A percentile compares a stretch with the other conserved stretches of the same genome.
Evolutionary conservation across 345 rosid species (phyloP).

Genomic region (Citrus hindsii): DNA sequence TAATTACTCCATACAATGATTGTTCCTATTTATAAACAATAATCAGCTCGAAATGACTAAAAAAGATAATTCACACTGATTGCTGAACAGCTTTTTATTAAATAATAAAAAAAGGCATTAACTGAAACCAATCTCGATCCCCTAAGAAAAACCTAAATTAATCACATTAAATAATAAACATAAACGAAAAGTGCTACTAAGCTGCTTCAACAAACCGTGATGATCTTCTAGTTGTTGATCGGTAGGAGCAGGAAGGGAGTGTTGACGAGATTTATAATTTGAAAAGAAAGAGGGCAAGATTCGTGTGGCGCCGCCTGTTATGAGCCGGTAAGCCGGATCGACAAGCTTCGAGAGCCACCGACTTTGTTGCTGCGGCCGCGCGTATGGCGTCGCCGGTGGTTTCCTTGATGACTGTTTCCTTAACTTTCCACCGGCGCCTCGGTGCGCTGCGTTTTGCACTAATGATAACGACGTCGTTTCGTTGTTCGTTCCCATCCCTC

Average conservation of each 20-base stretch:
- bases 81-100: background rate
- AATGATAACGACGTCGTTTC: conserved; percentile 33
- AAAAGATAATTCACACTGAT: background rate
- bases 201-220: conserved; percentile 32
- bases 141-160: conserved; percentile 21
- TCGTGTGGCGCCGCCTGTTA: conserved; percentile 62
- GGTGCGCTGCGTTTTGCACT: background rate
- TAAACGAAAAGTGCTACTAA: background rate
- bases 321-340: conserved; percentile 74
- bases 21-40: background rate
- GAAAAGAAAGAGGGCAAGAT: conserved; percentile 68
- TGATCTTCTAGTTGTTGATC: conserved; percentile 19
- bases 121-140: background rate
- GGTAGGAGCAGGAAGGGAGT: conserved; percentile 36
- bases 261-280: conserved; percentile 18
- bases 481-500: conserved; percentile 24
- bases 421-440: conserved; percentile 71
- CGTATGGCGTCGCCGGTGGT: conserved; percentile 49
- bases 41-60: background rate
- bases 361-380: conserved; percentile 53
- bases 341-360: conserved; percentile 73
- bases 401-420: conserved; percentile 40
- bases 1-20: background rate
- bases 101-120: background rate
- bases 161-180: background rate